Base-by-base conservation (phyloP, 2,329 filamentous ascomycete genomes). In the Metarhizium anisopliae region DNA sequence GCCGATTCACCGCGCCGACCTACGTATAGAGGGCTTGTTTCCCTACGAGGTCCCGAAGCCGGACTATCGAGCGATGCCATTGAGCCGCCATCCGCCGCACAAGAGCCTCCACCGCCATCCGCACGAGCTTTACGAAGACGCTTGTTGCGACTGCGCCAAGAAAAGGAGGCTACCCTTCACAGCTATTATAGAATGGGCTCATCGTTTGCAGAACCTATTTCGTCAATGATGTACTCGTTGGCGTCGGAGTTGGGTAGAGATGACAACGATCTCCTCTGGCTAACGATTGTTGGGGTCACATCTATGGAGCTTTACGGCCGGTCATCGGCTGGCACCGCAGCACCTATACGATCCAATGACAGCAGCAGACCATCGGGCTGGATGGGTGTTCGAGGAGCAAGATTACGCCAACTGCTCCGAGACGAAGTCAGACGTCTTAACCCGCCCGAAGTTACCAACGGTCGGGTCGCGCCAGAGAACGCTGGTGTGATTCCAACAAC, bases 351-450 rank as follows among this genome's bases (percentile, higher is more conserved):
- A 43, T 71, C 71, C 59, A 84, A 73, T 60, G 85, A 80, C 67
- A 77, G 71, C 58, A 84, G 67, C 65, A 77, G 69, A 52, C 81
- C 68, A 62, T 83, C 84, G 29, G 89, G 89, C 20, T 94, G 90
- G 90, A 83, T 90, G 66, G 89, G 90, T 20, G 81, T 89, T 58
- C 83, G 91, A 53, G 90, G 90, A 52, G 89, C 90, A 57, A 84
- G 88, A 55, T 89, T 96, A 68, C 86, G 91, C 43, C 87, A 93
- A 60, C 81, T 96, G 6, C 74, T 99, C 29, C 84, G 92, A 55
- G 94, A 99, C 65, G 94, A 99, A 78, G 94, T 97, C 3, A 85
- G 92, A 16, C 89, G 94, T 60, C 74, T 97, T 16, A 99, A 99
- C 62, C 93, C 94, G 0, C 86, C 89, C 0, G 83, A 85, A 50